Evolutionary conservation across 2,329 filamentous ascomycete species (phyloP).

Genomic region (Cordyceps tenuipes): DNA sequence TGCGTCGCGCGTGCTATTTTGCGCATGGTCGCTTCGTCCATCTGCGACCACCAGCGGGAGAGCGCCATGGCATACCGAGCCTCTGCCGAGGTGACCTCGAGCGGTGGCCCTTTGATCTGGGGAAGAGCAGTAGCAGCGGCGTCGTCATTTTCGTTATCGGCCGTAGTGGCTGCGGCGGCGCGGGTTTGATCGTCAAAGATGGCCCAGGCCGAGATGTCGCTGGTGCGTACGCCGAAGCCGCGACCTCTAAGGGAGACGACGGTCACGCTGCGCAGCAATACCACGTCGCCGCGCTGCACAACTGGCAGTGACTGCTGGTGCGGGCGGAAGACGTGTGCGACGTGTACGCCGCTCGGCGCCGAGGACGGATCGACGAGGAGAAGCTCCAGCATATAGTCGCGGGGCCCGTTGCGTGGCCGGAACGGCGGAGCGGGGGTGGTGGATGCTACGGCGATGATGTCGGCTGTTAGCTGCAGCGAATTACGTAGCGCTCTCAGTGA

Average conservation of each 20-base stretch:
- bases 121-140: constrained; percentile 23
- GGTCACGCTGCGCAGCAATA: constrained; percentile 49
- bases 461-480: constrained; percentile 39
- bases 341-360: constrained; percentile 39
- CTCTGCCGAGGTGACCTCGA: constrained; percentile 47
- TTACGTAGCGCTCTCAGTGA: constrained; percentile 44
- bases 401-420: constrained; percentile 48
- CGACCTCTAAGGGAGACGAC: constrained; percentile 45
- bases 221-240: constrained; percentile 47
- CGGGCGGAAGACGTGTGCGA: constrained; percentile 51
- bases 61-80: constrained; percentile 40
- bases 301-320: constrained; percentile 49
- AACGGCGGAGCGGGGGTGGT: constrained; percentile 40
- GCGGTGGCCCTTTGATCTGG: constrained; percentile 51
- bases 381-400: constrained; percentile 53
- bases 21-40: constrained; percentile 37
- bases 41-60: constrained; percentile 38
- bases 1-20: constrained; percentile 39
- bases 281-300: constrained; percentile 47
- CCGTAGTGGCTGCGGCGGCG: constrained; percentile 12
- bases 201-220: constrained; percentile 52
- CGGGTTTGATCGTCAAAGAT: constrained; percentile 40
- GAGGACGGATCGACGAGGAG: constrained; percentile 48
- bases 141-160: constrained; percentile 17
- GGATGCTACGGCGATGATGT: constrained; percentile 48